Evolutionary conservation across 176 grass and related monocot species (phyloP).

Genomic region (Paspalum vaginatum): DNA sequence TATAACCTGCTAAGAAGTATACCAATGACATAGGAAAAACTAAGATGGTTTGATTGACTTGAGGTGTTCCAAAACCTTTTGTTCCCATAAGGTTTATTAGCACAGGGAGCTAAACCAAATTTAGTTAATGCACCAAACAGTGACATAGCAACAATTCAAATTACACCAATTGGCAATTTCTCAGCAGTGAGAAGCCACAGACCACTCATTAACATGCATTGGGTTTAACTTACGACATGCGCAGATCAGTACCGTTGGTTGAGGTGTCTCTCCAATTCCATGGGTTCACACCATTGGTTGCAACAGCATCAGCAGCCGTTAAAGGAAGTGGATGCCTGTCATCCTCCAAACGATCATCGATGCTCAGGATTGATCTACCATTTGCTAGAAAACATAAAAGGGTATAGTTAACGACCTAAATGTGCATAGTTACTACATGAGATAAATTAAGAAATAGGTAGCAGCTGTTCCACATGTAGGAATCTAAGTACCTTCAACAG

Average conservation of each 20-base stretch:
- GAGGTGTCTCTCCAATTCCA: conserved; percentile 98
- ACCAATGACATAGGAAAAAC: not conserved
- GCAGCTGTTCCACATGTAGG: not conserved
- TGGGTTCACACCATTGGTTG: conserved; percentile 81
- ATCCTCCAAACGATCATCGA: conserved; percentile 73
- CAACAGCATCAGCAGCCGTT: conserved; percentile 71
- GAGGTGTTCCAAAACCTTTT: not conserved
- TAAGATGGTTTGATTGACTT: not conserved
- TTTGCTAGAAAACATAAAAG: conserved; percentile 57
- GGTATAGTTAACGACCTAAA: not conserved
- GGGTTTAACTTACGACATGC: conserved; percentile 2
- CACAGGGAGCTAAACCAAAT: conserved; percentile 24
- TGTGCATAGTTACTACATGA: not conserved
- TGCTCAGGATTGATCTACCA: conserved; percentile 68
- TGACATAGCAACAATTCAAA: conserved; percentile 23
- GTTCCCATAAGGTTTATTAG: conserved; percentile 5
- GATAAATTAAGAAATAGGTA: not conserved
- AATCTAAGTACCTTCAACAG: conserved; percentile 78
- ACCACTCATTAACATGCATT: not conserved
- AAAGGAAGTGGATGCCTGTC: conserved; percentile 75
- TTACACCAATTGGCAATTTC: not conserved
- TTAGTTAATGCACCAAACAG: conserved; percentile 2
- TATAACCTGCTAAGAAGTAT: conserved; percentile 16
- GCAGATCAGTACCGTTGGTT: conserved; percentile 62
- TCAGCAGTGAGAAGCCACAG: not conserved